Evolutionary conservation across 2,329 filamentous ascomycete genomes (phyloP), one percentile per base, ranked within the genome.

Genomic region (Neopestalotiopsis sp.): DNA sequence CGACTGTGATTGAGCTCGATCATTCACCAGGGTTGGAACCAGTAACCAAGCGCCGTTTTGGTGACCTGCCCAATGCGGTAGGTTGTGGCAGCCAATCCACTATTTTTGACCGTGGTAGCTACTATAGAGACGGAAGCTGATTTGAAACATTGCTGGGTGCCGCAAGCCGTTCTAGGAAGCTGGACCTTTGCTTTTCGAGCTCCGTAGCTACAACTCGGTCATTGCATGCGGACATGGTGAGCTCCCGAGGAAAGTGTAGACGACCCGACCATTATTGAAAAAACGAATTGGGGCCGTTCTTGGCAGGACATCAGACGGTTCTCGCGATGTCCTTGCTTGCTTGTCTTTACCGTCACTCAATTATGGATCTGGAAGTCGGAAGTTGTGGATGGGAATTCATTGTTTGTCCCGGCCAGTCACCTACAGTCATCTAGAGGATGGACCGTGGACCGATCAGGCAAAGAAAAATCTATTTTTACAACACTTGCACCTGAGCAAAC

Each of bases 21-120:
- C 17, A 53, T n/a, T 53, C n/a, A 20, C 6, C 6, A 53, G n/a
- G 17, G 45, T 20, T 17, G 17, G 45, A 9, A 9, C 45, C 17
- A 14, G n/a, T 13, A 45, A 5, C n/a, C 14, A 45, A 45, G 45
- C 45, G 45, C n/a, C 45, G 42, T 53, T 1, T 53, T 20, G n/a
- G 17, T 17, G 45, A 53, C 45, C 45, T 53, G 17, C 45, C 45
- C 9, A 53, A 53, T 20, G 5, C 7, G 45, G 45, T 20, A 53
- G 45, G 45, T 53, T 53, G 45, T 53, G 45, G n/a, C 45, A 53
- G 45, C n/a, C 45, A n/a, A 53, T 20, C 45, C 45, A 53, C 45
- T n/a, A 53, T 53, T 53, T 53, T 53, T 20, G 45, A 28, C 45
- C 14, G n/a, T 53, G 45, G 45, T 53, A n/a, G 45, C 45, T 53